Conservation (phyloP, 805 yeast species). For the Nakazawaea pomicola region DNA sequence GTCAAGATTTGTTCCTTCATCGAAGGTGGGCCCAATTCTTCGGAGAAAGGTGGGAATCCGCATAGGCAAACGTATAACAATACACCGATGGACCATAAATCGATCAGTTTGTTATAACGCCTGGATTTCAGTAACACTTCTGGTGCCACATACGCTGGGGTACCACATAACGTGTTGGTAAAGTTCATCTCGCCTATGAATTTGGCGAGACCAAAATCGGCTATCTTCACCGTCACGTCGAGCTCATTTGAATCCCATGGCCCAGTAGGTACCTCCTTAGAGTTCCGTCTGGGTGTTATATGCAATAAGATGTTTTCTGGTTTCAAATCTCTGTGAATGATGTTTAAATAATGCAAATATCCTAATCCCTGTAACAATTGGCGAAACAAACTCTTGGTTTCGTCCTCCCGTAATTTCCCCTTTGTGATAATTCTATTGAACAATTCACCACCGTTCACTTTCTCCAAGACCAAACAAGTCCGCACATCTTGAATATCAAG, state of each 20-base stretch:
- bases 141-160: slow-evolving; percentile 86
- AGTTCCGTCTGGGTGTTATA: slow-evolving; percentile 32
- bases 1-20: slow-evolving; percentile 69
- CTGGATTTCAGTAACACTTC: slow-evolving; percentile 58
- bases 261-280: slow-evolving; percentile 24
- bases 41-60: slow-evolving; percentile 85
- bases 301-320: slow-evolving; percentile 80
- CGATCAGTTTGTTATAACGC: slow-evolving; percentile 66
- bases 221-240: slow-evolving; percentile 65
- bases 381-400: slow-evolving; percentile 52
- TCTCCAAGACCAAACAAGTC: slow-evolving; percentile 65
- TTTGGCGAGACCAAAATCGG: slow-evolving; percentile 75
- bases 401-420: slow-evolving; percentile 55
- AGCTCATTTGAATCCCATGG: slow-evolving; percentile 60
- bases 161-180: slow-evolving; percentile 78
- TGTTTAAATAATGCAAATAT: slow-evolving; percentile 88
- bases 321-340: slow-evolving; percentile 88
- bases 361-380: slow-evolving; percentile 61
- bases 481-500: slow-evolving; percentile 39
- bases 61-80: slow-evolving; percentile 72
- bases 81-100: slow-evolving; percentile 81
- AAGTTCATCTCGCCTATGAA: slow-evolving; percentile 67
- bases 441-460: slow-evolving; percentile 69
- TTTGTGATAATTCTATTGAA: slow-evolving; percentile 68
- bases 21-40: slow-evolving; percentile 72